Percentiles rank a stretch among this genome's conserved stretches.
Conservation (phyloP, 352 stramenopile genomes). For the Globisporangium heterothallicum region DNA sequence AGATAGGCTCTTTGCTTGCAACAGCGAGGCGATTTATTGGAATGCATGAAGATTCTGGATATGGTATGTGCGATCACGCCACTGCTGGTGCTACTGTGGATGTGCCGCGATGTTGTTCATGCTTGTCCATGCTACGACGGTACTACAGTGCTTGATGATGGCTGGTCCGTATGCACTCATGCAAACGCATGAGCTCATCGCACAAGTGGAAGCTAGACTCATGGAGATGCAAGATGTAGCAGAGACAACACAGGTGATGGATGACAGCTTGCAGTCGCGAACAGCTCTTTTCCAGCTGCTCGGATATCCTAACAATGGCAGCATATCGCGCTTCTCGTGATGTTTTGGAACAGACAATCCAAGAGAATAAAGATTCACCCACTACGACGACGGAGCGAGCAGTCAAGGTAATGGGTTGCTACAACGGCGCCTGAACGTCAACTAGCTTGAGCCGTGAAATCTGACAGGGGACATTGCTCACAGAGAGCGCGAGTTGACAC, state of each 20-base stretch:
- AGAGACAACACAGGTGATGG: no score
- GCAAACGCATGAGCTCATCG: conserved; percentile 47
- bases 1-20: conserved; percentile 32
- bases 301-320: no score
- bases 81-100: neutral
- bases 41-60: conserved; percentile 48
- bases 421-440: no score
- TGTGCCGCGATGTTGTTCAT: neutral
- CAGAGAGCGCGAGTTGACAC: neutral
- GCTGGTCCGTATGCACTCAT: conserved; percentile 39
- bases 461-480: neutral
- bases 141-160: conserved; percentile 63
- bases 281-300: no score
- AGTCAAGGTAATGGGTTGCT: conserved; percentile 5
- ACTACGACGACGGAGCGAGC: no score
- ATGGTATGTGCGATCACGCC: conserved; percentile 34
- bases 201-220: conserved; percentile 25
- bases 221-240: neutral
- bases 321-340: no score
- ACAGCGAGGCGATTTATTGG: conserved; percentile 12
- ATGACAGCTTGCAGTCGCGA: no score
- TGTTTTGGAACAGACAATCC: no score
- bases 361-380: no score
- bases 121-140: no score
- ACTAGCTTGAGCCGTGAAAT: no score